Percentiles rank a stretch among this genome's conserved stretches.
Evolutionary conservation across 371 early-diverging fungal species (phyloP).

Genomic region (Ordospora pajunii): DNA sequence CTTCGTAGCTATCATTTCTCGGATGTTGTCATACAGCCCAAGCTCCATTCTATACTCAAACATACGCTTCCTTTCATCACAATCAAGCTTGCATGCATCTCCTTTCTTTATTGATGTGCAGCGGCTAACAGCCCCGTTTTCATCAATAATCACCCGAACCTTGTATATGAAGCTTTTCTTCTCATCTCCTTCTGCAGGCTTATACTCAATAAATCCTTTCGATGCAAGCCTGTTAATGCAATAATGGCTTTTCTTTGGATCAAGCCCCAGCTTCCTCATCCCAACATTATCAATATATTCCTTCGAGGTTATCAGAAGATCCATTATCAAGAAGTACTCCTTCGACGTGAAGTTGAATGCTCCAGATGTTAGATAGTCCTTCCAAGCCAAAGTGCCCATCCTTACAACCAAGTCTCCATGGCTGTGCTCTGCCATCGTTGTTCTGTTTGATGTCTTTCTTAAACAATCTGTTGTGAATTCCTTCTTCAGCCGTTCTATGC

Average conservation of each 20-base stretch:
- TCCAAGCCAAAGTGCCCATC: conserved; percentile 39
- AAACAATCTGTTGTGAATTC: not conserved
- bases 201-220: conserved; percentile 21
- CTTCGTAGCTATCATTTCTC: not conserved
- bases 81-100: not conserved
- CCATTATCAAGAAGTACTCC: conserved; percentile 34
- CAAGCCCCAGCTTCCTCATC: conserved; percentile 18
- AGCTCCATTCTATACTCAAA: conserved; percentile 14
- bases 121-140: not conserved
- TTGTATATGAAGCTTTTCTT: conserved; percentile 10
- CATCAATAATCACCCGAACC: not conserved
- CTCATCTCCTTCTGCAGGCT: not conserved
- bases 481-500: not conserved
- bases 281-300: conserved; percentile 5
- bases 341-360: conserved; percentile 27
- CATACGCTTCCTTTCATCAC: not conserved
- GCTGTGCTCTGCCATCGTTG: not conserved
- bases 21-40: conserved; percentile 28
- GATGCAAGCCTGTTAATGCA: conserved; percentile 26
- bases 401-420: conserved; percentile 13
- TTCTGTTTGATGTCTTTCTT: not conserved
- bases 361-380: conserved; percentile 13
- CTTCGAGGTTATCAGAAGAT: conserved; percentile 12
- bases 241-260: conserved; percentile 42
- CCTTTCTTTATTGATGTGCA: not conserved